Base-by-base conservation (phyloP, 441 rosid species). In the Corymbia calophylla region DNA sequence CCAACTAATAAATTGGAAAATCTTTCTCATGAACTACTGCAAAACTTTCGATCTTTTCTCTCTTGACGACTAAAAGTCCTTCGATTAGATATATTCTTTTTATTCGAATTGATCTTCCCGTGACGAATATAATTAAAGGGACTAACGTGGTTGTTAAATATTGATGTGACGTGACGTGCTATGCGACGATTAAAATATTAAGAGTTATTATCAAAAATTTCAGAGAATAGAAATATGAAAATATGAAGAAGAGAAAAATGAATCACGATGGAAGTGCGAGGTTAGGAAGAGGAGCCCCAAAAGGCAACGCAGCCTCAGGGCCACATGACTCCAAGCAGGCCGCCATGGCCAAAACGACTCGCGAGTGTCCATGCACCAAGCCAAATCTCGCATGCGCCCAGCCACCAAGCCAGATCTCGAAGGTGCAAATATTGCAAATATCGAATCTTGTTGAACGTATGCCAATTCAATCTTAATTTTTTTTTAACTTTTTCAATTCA, bases 401-500 rank as follows among this genome's bases (percentile, higher is more conserved):
- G 2, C 47, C 47, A 5, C 12, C 27, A 0, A 11, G 3, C 80
- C 12, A 32, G 0, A 68, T 32, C 39, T 68, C 25, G 7, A 1
- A 9, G 4, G 25, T 25, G 4, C 11, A 14, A 32, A 12, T 32
- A 47, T 32, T 3, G 25, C 47, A 5, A 18, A 2, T 1, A 5
- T 19, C 47, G 5, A 17, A 2, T 1, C 0, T 68, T 32, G 17
- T 32, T 9, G 6, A 14, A n/a, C 2, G 0, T 2, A 31, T 68
- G 12, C 18, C 13, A 32, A 68, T 68, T 68, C 10, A 32, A 9
- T 64, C 0, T 0, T n/a, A 3, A 2, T 0, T 54, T 17, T 54
- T 17, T 68, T 32, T 68, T 32, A 3, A 0, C 16, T 68, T 17
- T 68, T 32, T 8, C 10, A 68, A 31, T 31, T 17, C 17, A 32